phyloP scores from a whole-genome alignment of 2,329 filamentous ascomycete genomes.

The Rugonectria rugulosa region DNA sequence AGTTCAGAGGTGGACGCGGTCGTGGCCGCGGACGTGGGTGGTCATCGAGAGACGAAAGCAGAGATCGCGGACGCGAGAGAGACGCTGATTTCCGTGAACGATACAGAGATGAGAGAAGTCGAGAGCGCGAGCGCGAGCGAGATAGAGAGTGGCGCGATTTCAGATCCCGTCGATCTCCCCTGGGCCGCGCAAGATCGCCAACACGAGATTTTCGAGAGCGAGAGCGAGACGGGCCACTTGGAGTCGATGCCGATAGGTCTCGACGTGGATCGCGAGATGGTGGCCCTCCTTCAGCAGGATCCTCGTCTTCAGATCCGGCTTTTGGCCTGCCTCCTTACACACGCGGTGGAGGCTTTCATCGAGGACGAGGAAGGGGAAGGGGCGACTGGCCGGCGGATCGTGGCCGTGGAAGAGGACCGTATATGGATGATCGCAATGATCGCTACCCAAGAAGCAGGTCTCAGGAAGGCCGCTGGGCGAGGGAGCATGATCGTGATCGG shows the following conservation, averaged over 20 bases:
- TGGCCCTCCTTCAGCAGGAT: conserved; percentile 73
- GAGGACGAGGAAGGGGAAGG: conserved; percentile 60
- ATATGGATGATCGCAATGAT: conserved; percentile 65
- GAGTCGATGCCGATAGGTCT: conserved; percentile 71
- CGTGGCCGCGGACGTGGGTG: conserved; percentile 67
- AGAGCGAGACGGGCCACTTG: conserved; percentile 64
- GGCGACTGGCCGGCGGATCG: conserved; percentile 53
- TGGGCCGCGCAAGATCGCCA: conserved; percentile 68
- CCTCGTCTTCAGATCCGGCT: conserved; percentile 72
- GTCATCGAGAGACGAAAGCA: conserved; percentile 65
- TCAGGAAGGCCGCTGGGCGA: conserved; percentile 67
- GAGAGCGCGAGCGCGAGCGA: conserved; percentile 65
- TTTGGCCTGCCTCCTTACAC: conserved; percentile 61
- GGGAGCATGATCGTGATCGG: conserved; percentile 63
- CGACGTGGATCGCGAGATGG: conserved; percentile 75
- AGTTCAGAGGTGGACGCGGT: conserved; percentile 62
- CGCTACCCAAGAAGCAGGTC: conserved; percentile 72
- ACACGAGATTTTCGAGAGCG: conserved; percentile 71
- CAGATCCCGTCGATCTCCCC: conserved; percentile 63
- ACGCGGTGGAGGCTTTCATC: conserved; percentile 62
- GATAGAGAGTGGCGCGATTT: conserved; percentile 57
- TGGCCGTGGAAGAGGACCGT: conserved; percentile 64
- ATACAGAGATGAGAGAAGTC: conserved; percentile 66
- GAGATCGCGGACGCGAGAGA: conserved; percentile 66
- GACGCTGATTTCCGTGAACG: conserved; percentile 67